These are phyloP conservation scores for Solanum tacnaense DNA, from an alignment of 257 asterid species.

Conservation along the genomic window DNA sequence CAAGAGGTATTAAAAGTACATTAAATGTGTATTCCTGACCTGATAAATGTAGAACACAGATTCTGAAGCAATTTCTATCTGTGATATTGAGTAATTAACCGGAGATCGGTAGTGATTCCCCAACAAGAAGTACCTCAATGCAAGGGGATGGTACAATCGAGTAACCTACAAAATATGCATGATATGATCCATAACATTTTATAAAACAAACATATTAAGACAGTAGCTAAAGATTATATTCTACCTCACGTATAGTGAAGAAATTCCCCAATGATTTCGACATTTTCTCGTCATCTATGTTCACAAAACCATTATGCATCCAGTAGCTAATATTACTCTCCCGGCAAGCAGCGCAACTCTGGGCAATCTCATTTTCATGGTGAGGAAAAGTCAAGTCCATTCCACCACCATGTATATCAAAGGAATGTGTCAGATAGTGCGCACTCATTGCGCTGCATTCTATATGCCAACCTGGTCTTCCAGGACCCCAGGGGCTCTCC, in stretches of 20 bases:
- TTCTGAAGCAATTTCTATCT: constrained; percentile 69
- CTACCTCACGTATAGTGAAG: constrained; percentile 86
- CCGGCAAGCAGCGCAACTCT: constrained; percentile 81
- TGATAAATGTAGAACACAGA: constrained; percentile 63
- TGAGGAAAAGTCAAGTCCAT: constrained; percentile 90
- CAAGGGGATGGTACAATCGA: constrained; percentile 71
- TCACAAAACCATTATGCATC: constrained; percentile 84
- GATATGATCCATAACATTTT: background rate
- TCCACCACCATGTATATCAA: constrained; percentile 95
- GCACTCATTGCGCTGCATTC: constrained; percentile 98
- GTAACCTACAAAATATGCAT: constrained; percentile 43
- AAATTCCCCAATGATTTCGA: constrained; percentile 75
- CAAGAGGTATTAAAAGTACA: background rate
- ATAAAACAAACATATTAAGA: background rate
- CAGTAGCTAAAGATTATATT: background rate
- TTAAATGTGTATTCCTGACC: constrained; percentile 24
- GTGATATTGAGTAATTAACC: constrained; percentile 61
- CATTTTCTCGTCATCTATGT: constrained; percentile 77
- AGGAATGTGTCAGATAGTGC: constrained; percentile 58
- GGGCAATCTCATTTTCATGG: constrained; percentile 90
- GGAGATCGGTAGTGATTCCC: constrained; percentile 85
- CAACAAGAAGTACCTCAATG: constrained; percentile 73
- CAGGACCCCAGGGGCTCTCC: constrained; percentile 96
- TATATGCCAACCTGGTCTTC: constrained; percentile 98
- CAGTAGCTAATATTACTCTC: constrained; percentile 69